These are phyloP conservation scores for Talaromyces sp. DNA, from an alignment of 2,329 filamentous ascomycete species.

Conservation along the genomic window DNA sequence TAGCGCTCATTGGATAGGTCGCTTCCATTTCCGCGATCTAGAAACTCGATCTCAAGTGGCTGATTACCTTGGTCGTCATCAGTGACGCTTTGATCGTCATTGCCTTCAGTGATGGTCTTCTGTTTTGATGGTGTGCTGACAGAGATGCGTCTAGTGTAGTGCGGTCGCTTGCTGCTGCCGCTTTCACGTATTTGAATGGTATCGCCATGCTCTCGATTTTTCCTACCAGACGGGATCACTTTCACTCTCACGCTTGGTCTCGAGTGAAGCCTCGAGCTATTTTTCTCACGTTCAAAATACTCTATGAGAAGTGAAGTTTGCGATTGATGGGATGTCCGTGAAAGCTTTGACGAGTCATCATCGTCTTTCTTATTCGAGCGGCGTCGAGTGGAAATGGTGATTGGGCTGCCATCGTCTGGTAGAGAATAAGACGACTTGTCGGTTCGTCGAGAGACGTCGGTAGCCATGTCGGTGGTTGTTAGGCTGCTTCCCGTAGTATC, in stretches of 20 bases:
- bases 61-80: conserved; percentile 76
- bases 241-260: conserved; percentile 77
- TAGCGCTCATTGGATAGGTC: conserved; percentile 62
- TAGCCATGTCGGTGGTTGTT: conserved; percentile 45
- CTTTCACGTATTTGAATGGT: conserved; percentile 84
- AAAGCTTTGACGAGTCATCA: conserved; percentile 50
- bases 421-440: conserved; percentile 49
- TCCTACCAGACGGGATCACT: conserved; percentile 69
- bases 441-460: conserved; percentile 47
- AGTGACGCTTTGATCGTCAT: conserved; percentile 61
- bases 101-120: conserved; percentile 32
- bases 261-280: conserved; percentile 50
- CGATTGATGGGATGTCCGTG: conserved; percentile 55
- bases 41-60: conserved; percentile 85
- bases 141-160: conserved; percentile 62
- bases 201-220: conserved; percentile 55
- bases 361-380: conserved; percentile 46
- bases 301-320: conserved; percentile 91
- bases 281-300: conserved; percentile 80
- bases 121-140: conserved; percentile 45
- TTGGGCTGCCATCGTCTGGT: conserved; percentile 61
- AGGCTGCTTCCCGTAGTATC: conserved; percentile 43
- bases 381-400: conserved; percentile 74
- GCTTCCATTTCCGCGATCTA: conserved; percentile 60
- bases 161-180: conserved; percentile 44